Base-by-base conservation (phyloP, 2,329 filamentous ascomycete genomes). In the Paradendryphiella salina region DNA sequence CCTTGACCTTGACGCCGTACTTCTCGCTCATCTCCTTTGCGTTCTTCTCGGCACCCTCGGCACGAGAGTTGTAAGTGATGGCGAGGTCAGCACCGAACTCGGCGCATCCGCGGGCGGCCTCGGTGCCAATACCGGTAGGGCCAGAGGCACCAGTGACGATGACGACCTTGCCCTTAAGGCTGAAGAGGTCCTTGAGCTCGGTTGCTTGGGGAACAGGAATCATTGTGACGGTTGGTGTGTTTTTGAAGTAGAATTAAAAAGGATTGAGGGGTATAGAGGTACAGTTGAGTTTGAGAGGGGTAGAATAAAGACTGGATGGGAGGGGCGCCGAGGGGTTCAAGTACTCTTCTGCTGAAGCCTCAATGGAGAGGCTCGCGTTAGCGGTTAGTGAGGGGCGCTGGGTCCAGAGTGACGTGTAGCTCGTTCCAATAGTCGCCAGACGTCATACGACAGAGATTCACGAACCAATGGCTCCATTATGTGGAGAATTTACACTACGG, bases 121-220 rank as follows among this genome's bases (percentile, higher is more conserved):
- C 84, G 52, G 85, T 85, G 53, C 85, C 85, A 77, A 87, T 87
- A 47, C 85, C 85, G 53, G 82, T 83, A 48, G 88, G 82, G 8
- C 84, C 85, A 35, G 79, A 81, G 52, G 78, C 78, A 64, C 78
- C 78, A 46, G 78, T 79, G 61, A 80, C 75, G 63, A 79, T 70
- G 69, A 78, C 76, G 67, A 79, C 76, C 73, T 79, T 80, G 70
- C 78, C 78, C 76, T 80, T 80, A 59, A 80, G 72, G 73, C 68
- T 75, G 64, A 80, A 71, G 60, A 82, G 75, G 67, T 81, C 86
- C 58, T 79, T 72, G 63, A 89, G 80, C 63, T 76, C 77, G 58
- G 77, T 76, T 57, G 83, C 75, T 66, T 82, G 72, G 65, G 85
- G 84, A 55, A 85, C 74, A 67, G 74, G 60, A 64, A 63, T 54